Evolutionary conservation across 1,284 basidiomycete genomes (phyloP).

Genomic region (Vanrija humicola): DNA sequence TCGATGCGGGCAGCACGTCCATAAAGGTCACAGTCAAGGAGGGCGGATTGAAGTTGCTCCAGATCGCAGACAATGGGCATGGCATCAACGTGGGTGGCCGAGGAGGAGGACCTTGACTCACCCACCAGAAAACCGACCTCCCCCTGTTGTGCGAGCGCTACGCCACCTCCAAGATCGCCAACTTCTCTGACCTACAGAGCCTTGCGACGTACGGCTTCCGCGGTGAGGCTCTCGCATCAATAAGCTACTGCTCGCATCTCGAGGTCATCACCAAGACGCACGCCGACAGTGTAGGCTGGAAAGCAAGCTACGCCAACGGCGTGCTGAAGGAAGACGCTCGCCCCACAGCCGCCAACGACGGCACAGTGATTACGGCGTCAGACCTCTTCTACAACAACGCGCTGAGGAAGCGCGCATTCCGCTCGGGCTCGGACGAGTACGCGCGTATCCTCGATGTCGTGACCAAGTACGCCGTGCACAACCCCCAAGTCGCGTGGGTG

Average conservation of each 20-base stretch:
- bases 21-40: constrained; percentile 90
- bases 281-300: constrained; percentile 78
- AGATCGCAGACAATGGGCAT: constrained; percentile 95
- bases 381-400: constrained; percentile 96
- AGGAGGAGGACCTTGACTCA: background rate
- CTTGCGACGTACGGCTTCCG: constrained; percentile 94
- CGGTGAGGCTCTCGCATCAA: constrained; percentile 94
- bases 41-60: constrained; percentile 89
- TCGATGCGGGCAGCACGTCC: constrained; percentile 85
- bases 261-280: constrained; percentile 85
- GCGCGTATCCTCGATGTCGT: constrained; percentile 85
- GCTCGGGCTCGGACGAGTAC: constrained; percentile 87
- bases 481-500: constrained; percentile 77
- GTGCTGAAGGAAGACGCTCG: constrained; percentile 69
- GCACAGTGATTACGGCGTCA: constrained; percentile 76
- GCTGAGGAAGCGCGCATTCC: constrained; percentile 78
- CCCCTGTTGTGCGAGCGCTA: constrained; percentile 91
- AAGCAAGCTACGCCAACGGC: constrained; percentile 75
- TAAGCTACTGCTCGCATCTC: constrained; percentile 89
- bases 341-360: constrained; percentile 89
- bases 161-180: constrained; percentile 88
- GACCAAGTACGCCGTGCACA: constrained; percentile 92
- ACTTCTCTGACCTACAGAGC: constrained; percentile 80
- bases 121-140: constrained; percentile 62
- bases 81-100: constrained; percentile 72